Conservation (phyloP, 1,139 yeast species). For the Pneumocystis canis region DNA sequence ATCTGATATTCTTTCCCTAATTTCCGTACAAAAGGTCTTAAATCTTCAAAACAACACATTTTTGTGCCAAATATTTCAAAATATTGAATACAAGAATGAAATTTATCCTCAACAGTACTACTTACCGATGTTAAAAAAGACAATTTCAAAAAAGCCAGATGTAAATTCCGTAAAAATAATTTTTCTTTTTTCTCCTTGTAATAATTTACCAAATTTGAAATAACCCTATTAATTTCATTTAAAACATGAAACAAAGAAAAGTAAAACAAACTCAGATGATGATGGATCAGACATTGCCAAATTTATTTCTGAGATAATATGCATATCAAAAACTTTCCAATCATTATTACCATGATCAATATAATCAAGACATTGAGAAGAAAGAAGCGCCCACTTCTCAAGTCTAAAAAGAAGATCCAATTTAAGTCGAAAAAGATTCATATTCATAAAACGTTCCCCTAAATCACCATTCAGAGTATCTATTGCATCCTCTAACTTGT, state of each 20-base stretch:
- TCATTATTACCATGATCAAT: conserved; percentile 7
- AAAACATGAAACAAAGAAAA: background rate
- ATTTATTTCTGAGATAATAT: background rate
- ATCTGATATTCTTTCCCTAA: conserved; percentile 11
- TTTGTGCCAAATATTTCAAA: conserved; percentile 35
- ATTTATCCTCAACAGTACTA: background rate
- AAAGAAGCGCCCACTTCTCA: conserved; percentile 1
- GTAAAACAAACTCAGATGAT: background rate
- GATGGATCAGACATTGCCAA: background rate
- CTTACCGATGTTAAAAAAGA: background rate
- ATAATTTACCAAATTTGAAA: background rate
- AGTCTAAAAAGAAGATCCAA: conserved; percentile 7
- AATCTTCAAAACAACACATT: conserved; percentile 47
- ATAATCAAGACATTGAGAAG: background rate
- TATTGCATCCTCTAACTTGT: conserved; percentile 3
- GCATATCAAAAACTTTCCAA: conserved; percentile 8
- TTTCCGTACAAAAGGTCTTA: conserved; percentile 27
- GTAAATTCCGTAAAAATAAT: conserved; percentile 1
- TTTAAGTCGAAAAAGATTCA: conserved; percentile 4
- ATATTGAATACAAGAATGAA: conserved; percentile 30
- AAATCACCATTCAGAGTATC: conserved; percentile 1
- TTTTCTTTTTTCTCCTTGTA: background rate
- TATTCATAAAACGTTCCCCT: conserved; percentile 3
- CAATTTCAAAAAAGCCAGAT: background rate
- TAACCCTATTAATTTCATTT: background rate